phyloP scores from a whole-genome alignment of 2,329 filamentous ascomycete genomes.

The Corynespora cassiicola region DNA sequence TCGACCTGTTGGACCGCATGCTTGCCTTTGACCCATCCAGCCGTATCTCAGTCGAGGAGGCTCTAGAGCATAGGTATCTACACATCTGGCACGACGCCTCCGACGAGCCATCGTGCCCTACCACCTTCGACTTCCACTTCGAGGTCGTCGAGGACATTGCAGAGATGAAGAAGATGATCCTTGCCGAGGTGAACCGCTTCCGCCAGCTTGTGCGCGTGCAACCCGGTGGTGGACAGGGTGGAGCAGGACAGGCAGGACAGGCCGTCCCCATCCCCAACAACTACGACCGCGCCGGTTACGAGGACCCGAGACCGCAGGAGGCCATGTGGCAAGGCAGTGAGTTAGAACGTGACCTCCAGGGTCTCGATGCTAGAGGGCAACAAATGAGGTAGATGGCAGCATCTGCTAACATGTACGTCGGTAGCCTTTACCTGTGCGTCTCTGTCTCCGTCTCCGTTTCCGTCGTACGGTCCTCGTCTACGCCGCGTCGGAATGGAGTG shows the following conservation, averaged over 20 bases:
- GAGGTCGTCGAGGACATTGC: conserved; percentile 94
- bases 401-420: no score
- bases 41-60: conserved; percentile 92
- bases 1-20: conserved; percentile 96
- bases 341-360: conserved; percentile 58
- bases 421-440: no score
- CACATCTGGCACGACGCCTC: conserved; percentile 98
- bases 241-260: conserved; percentile 41
- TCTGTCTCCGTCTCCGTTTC: no score
- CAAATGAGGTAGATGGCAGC: no score
- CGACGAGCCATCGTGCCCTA: conserved; percentile 92
- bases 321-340: conserved; percentile 48
- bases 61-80: conserved; percentile 94
- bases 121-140: conserved; percentile 97
- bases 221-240: conserved; percentile 37
- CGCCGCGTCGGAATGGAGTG: no score
- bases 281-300: conserved; percentile 63
- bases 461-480: no score
- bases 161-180: conserved; percentile 96
- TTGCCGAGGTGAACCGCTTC: conserved; percentile 92
- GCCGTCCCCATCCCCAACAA: conserved; percentile 69
- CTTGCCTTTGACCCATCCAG: conserved; percentile 94
- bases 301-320: conserved; percentile 69
- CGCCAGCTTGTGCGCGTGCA: conserved; percentile 63
- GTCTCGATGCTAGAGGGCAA: conserved; percentile 40